Conservation (phyloP, 768 basidiomycete species). For the Pseudohyphozyma bogoriensis region DNA sequence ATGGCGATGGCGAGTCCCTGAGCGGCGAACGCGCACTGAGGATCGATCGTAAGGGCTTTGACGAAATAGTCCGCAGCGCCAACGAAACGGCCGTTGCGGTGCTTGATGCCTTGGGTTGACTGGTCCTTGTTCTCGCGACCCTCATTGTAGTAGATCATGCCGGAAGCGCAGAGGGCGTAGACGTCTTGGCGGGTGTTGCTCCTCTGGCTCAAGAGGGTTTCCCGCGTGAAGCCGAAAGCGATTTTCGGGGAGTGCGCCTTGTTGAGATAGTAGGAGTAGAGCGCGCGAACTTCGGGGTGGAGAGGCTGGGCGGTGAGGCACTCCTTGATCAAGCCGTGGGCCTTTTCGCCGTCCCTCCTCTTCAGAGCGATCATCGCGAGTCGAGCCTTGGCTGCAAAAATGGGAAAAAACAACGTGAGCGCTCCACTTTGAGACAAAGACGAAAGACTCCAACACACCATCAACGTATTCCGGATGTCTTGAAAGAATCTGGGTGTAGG, state of each 20-base stretch:
- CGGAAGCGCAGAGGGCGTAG: conserved; percentile 82
- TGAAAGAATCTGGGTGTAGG: conserved; percentile 66
- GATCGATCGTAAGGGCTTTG: conserved; percentile 74
- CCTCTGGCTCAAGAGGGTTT: conserved; percentile 65
- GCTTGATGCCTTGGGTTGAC: conserved; percentile 46
- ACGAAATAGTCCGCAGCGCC: conserved; percentile 85
- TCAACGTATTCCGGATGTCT: conserved; percentile 93
- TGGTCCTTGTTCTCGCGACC: conserved; percentile 54
- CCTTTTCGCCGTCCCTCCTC: conserved; percentile 53
- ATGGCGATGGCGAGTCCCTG: conserved; percentile 89
- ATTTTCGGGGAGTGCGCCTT: conserved; percentile 55
- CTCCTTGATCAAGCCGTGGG: conserved; percentile 83
- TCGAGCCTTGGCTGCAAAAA: conserved; percentile 72
- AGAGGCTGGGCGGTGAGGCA: conserved; percentile 63
- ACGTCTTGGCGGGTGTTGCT: conserved; percentile 88
- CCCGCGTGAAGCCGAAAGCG: conserved; percentile 77
- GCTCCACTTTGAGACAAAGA: not conserved
- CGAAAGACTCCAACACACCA: conserved; percentile 48
- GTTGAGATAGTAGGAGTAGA: conserved; percentile 85
- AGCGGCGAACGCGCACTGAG: conserved; percentile 80
- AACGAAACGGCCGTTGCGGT: conserved; percentile 65
- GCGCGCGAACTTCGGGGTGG: conserved; percentile 81
- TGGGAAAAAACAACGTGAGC: not conserved
- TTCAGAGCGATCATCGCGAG: conserved; percentile 73
- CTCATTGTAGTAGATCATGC: conserved; percentile 73